These are phyloP conservation scores for Spathaspora gorwiae DNA, from an alignment of 805 yeast genomes.

Conservation along the genomic window DNA sequence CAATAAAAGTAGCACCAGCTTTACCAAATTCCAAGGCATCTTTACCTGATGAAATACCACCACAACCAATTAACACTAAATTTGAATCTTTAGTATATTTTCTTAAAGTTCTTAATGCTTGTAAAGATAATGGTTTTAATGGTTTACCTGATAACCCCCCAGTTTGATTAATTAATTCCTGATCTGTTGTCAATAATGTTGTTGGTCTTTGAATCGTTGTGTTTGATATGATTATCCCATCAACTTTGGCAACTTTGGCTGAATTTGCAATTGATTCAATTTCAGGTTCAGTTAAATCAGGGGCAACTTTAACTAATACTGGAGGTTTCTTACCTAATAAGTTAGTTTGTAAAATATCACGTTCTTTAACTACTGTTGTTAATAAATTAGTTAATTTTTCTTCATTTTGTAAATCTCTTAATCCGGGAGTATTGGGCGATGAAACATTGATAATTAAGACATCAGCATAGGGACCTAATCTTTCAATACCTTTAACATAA, in stretches of 20 bases:
- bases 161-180: constrained; percentile 45
- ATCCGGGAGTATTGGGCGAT: constrained; percentile 94
- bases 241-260: constrained; percentile 71
- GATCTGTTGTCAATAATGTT: constrained; percentile 45
- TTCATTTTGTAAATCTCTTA: constrained; percentile 80
- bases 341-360: constrained; percentile 41
- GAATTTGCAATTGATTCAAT: constrained; percentile 77
- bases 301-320: constrained; percentile 86
- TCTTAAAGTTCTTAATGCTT: constrained; percentile 67
- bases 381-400: constrained; percentile 65
- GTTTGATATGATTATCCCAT: constrained; percentile 89
- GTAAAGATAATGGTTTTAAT: constrained; percentile 69
- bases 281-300: constrained; percentile 81
- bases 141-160: constrained; percentile 97
- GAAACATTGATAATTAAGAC: constrained; percentile 88
- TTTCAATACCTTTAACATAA: constrained; percentile 77
- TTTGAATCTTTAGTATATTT: constrained; percentile 71
- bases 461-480: constrained; percentile 82
- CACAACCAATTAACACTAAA: constrained; percentile 84
- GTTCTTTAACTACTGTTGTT: constrained; percentile 59
- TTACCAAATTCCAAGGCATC: constrained; percentile 89
- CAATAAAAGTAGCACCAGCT: constrained; percentile 90
- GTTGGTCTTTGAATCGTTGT: constrained; percentile 84
- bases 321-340: constrained; percentile 59
- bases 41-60: constrained; percentile 83